Percentiles rank a stretch among this genome's conserved stretches.
Evolutionary conservation across 1,139 yeast genomes (phyloP).

Genomic region (Scheffersomyces parashehatae): DNA sequence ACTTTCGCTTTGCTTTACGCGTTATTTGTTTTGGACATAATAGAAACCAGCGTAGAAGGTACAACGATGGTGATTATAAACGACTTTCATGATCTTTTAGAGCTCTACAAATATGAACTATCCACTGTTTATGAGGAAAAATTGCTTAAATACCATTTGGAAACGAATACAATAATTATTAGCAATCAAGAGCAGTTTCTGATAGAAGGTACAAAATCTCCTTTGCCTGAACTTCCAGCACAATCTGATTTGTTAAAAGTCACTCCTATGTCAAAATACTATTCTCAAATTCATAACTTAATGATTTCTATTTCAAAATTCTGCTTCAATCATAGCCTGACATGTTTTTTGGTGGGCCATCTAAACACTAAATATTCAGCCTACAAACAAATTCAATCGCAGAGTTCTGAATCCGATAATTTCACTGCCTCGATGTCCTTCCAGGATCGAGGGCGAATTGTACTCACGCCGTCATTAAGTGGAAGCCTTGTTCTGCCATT

Average conservation of each 20-base stretch:
- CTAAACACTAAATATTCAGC: conserved; percentile 27
- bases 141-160: conserved; percentile 35
- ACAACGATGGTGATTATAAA: conserved; percentile 26
- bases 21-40: conserved; percentile 16
- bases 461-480: conserved; percentile 17
- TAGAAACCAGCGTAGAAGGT: conserved; percentile 8
- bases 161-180: conserved; percentile 23
- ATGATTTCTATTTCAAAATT: conserved; percentile 26
- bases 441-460: conserved; percentile 16
- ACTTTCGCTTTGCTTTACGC: conserved; percentile 30
- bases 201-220: conserved; percentile 24
- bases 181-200: conserved; percentile 19
- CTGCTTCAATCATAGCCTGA: conserved; percentile 24
- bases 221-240: conserved; percentile 32
- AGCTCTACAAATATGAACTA: conserved; percentile 36
- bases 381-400: background rate
- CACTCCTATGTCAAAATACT: conserved; percentile 34
- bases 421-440: conserved; percentile 1
- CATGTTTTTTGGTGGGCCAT: conserved; percentile 33
- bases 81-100: conserved; percentile 38
- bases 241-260: conserved; percentile 31
- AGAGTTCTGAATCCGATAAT: background rate
- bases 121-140: conserved; percentile 36
- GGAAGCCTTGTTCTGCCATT: conserved; percentile 2
- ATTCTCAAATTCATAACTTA: conserved; percentile 30